phyloP scores from a whole-genome alignment of 108 stramenopile species.

The Nitzschia sp. region DNA sequence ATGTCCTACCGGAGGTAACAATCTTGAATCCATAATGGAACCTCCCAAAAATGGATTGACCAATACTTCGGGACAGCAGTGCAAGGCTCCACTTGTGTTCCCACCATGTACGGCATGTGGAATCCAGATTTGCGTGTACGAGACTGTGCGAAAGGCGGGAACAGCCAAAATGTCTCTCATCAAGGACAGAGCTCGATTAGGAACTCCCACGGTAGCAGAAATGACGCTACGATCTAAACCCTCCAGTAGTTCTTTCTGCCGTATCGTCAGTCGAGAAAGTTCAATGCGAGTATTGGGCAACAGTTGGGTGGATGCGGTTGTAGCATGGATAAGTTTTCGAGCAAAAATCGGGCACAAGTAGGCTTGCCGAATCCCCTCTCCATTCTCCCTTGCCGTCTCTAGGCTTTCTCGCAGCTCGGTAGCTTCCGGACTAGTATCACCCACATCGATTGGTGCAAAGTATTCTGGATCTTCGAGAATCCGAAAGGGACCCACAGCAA shows the following conservation, averaged over 20 bases:
- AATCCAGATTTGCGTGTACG: constrained; percentile 89
- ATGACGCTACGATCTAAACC: constrained; percentile 54
- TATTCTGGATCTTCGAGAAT: constrained; percentile 84
- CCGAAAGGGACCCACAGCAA: constrained; percentile 83
- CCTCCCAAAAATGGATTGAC: constrained; percentile 84
- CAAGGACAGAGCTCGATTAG: constrained; percentile 80
- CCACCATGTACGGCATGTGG: constrained; percentile 83
- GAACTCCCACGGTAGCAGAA: constrained; percentile 71
- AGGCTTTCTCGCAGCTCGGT: constrained; percentile 9
- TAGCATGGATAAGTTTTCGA: constrained; percentile 64
- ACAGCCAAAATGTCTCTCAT: constrained; percentile 84
- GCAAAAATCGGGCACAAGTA: constrained; percentile 58
- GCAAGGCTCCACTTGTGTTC: constrained; percentile 62
- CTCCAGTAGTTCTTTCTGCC: constrained; percentile 27
- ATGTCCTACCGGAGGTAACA: constrained; percentile 70
- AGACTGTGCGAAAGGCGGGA: constrained; percentile 74
- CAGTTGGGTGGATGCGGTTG: constrained; percentile 39
- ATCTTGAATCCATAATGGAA: constrained; percentile 75
- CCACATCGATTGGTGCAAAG: constrained; percentile 40
- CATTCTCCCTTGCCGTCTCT: constrained; percentile 49
- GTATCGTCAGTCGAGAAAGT: constrained; percentile 18
- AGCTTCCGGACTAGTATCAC: constrained; percentile 21
- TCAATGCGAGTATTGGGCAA: constrained; percentile 33
- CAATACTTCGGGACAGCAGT: constrained; percentile 74
- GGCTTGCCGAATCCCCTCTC: constrained; percentile 82